These are phyloP conservation scores for Endoconidiophora laricicola DNA, from an alignment of 2,329 filamentous ascomycete genomes.

Conservation along the genomic window DNA sequence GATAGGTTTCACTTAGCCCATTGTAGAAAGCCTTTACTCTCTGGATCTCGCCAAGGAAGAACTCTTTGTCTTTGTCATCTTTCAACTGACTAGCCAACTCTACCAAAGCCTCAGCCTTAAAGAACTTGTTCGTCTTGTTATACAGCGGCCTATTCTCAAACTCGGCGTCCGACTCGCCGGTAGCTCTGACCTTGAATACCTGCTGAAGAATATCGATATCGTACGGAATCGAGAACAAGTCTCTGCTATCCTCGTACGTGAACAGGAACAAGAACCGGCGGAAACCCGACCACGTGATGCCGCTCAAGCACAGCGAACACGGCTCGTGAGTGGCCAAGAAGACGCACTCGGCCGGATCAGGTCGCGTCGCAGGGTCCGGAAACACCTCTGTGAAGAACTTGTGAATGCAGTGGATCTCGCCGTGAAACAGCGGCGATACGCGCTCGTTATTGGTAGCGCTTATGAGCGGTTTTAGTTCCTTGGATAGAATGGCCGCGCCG, in stretches of 20 bases:
- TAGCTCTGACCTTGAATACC: constrained; percentile 33
- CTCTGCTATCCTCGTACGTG: constrained; percentile 40
- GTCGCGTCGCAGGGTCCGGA: constrained; percentile 22
- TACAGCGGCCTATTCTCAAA: constrained; percentile 29
- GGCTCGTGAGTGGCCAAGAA: constrained; percentile 44
- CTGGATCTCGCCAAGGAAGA: constrained; percentile 25
- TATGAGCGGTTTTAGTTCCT: constrained; percentile 26
- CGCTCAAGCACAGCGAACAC: constrained; percentile 39
- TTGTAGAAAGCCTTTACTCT: constrained; percentile 33
- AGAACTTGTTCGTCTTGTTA: constrained; percentile 40
- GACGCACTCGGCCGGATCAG: constrained; percentile 31
- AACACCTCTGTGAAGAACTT: constrained; percentile 31
- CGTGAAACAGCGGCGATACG: constrained; percentile 37
- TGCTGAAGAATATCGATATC: constrained; percentile 40
- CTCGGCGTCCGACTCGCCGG: constrained; percentile 22
- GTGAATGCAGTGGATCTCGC: constrained; percentile 45
- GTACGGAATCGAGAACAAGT: constrained; percentile 38
- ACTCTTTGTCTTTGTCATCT: constrained; percentile 20
- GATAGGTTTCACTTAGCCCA: constrained; percentile 30
- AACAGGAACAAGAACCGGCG: constrained; percentile 40
- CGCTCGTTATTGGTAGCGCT: constrained; percentile 40
- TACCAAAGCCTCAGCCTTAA: constrained; percentile 25
- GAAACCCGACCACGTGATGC: constrained; percentile 42
- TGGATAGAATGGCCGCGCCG: constrained; percentile 35
- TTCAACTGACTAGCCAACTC: constrained; percentile 25